A percentile compares a stretch with the other conserved stretches of the same genome.
Evolutionary conservation across 331 rosid genomes (phyloP).

Genomic region (Stylosanthes scabra): DNA sequence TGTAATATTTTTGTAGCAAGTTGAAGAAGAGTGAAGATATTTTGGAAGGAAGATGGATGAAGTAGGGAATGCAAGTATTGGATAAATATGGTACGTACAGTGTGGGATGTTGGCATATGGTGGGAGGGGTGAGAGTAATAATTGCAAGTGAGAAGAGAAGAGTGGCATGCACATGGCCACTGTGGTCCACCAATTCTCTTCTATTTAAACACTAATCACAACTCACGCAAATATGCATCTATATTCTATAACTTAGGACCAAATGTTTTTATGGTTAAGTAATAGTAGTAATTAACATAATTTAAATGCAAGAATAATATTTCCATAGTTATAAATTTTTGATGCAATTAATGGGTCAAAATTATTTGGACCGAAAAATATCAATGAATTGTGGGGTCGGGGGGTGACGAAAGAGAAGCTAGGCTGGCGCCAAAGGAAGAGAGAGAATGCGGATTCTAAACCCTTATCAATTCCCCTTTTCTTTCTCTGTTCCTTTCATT

Average conservation of each 20-base stretch:
- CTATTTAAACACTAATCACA: neutral
- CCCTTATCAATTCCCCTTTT: conserved; percentile 53
- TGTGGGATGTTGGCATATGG: neutral
- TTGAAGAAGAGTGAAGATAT: too few relatives aligned
- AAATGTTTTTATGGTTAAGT: too few relatives aligned
- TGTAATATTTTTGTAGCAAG: neutral
- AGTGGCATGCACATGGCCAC: conserved; percentile 40
- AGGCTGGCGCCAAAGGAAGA: conserved; percentile 44
- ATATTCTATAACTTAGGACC: too few relatives aligned
- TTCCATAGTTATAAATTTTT: too few relatives aligned
- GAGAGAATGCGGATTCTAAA: conserved; percentile 53
- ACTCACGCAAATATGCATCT: neutral
- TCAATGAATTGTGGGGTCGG: neutral
- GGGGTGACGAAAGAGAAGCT: neutral
- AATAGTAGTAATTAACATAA: too few relatives aligned
- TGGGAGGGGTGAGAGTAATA: neutral
- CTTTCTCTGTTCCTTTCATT: neutral
- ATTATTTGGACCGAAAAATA: too few relatives aligned
- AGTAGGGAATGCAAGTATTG: too few relatives aligned
- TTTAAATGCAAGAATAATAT: too few relatives aligned
- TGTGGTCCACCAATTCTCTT: conserved; percentile 22
- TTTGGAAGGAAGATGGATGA: too few relatives aligned
- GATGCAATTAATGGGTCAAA: too few relatives aligned
- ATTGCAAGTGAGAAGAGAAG: conserved; percentile 24
- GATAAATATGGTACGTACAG: too few relatives aligned